These are phyloP conservation scores for Chlorella ohadii DNA, from an alignment of 139 green algal genomes.

Conservation along the genomic window DNA sequence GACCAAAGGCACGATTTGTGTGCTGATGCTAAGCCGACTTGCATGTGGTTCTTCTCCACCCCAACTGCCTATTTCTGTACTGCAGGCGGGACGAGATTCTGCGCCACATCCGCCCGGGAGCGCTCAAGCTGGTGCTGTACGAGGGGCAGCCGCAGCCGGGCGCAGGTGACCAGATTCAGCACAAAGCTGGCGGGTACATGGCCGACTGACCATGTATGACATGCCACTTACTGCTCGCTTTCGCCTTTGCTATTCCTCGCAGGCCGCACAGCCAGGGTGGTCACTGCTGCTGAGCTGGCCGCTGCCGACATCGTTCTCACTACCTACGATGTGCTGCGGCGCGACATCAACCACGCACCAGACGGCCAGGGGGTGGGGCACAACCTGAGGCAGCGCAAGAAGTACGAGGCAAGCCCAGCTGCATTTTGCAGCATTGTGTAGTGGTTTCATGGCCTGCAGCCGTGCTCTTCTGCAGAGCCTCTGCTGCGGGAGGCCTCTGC, in stretches of 20 bases:
- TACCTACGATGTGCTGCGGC: slow-evolving; percentile 88
- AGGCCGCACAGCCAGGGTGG: slow-evolving; percentile 28
- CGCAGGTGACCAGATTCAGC: background rate
- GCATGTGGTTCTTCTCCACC: too few species aligned
- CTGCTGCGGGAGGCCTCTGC: too few species aligned
- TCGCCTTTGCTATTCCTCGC: too few species aligned
- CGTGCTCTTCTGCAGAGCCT: too few species aligned
- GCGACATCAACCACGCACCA: slow-evolving; percentile 73
- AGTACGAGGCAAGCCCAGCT: slow-evolving; percentile 37
- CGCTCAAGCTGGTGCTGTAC: slow-evolving; percentile 75
- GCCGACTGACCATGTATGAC: too few species aligned
- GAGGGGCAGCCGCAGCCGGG: slow-evolving; percentile 58
- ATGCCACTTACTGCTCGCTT: too few species aligned
- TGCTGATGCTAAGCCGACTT: too few species aligned
- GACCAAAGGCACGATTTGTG: too few species aligned
- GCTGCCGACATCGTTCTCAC: slow-evolving; percentile 91
- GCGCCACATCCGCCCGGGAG: slow-evolving; percentile 49
- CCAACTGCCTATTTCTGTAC: too few species aligned
- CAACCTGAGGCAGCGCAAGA: slow-evolving; percentile 48
- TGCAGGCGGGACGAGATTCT: slow-evolving; percentile 52
- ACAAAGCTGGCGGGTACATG: too few species aligned
- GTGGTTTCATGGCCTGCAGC: too few species aligned
- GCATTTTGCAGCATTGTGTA: too few species aligned
- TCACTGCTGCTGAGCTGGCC: slow-evolving; percentile 77
- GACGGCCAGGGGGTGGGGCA: slow-evolving; percentile 4